Evolutionary conservation across 305 asterid species (phyloP).

Genomic region (Withania somnifera): DNA sequence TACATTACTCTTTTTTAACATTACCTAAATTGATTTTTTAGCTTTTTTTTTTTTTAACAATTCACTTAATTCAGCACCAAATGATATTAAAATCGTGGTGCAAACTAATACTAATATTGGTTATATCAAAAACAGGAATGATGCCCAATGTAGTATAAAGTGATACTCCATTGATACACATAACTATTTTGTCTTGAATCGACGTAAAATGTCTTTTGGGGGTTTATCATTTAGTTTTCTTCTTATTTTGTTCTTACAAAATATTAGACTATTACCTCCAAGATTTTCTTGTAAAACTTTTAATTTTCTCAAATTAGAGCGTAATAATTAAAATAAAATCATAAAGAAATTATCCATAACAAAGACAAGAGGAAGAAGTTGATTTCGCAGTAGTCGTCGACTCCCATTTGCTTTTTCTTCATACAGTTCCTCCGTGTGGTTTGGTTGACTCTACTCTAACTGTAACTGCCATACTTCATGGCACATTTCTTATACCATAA

Average conservation of each 20-base stretch:
- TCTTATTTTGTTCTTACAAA: no score
- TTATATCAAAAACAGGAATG: neutral
- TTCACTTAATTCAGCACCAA: neutral
- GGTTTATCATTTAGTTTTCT: no score
- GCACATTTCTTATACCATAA: neutral
- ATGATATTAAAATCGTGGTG: neutral
- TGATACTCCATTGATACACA: no score
- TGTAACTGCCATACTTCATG: neutral
- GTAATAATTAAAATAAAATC: no score
- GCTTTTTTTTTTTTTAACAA: neutral
- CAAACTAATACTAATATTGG: neutral
- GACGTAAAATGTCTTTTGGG: no score
- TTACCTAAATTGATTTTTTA: neutral
- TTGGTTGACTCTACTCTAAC: neutral
- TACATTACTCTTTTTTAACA: no score
- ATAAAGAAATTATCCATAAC: no score
- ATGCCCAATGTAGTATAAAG: no score
- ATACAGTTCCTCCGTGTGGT: neutral
- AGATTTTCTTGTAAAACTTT: no score
- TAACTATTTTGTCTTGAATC: no score
- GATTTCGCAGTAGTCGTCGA: neutral
- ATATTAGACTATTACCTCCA: neutral
- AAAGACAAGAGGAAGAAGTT: neutral
- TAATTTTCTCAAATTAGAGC: no score
- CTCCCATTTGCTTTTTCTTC: neutral